Evolutionary conservation across 2,329 filamentous ascomycete genomes (phyloP).

Genomic region (Cordyceps cicadae): DNA sequence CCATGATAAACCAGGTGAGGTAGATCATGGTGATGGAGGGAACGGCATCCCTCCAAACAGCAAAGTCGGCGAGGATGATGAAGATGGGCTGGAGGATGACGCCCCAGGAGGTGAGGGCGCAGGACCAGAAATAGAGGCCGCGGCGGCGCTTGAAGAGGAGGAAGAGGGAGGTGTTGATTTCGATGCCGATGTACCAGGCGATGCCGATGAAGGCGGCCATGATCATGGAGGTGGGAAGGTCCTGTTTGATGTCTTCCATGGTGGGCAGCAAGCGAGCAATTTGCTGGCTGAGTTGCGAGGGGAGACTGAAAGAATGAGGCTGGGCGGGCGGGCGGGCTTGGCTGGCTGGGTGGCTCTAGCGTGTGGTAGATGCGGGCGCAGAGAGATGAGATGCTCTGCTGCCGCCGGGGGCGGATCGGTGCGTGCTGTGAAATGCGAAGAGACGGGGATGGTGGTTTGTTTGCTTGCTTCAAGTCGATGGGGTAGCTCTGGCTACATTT

Average conservation of each 20-base stretch:
- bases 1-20: conserved; percentile 33
- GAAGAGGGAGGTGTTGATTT: conserved; percentile 23
- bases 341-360: neutral
- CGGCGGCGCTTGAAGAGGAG: conserved; percentile 22
- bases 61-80: conserved; percentile 33
- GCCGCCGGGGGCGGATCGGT: too few species aligned
- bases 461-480: too few species aligned
- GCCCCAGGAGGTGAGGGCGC: conserved; percentile 22
- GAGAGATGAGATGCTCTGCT: neutral
- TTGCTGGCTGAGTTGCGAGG: neutral
- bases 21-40: conserved; percentile 16
- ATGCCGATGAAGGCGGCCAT: conserved; percentile 30
- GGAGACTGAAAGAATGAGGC: neutral
- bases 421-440: too few species aligned
- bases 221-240: conserved; percentile 23
- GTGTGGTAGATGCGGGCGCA: neutral
- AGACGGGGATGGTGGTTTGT: too few species aligned
- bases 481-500: neutral
- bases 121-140: conserved; percentile 28
- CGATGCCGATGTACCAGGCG: conserved; percentile 24
- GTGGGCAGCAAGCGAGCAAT: neutral
- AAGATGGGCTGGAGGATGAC: conserved; percentile 30
- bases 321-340: too few species aligned
- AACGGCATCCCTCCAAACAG: conserved; percentile 12
- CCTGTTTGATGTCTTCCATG: conserved; percentile 16